phyloP scores from a whole-genome alignment of 2,329 filamentous ascomycete genomes.

The Paecilomyces formosus region DNA sequence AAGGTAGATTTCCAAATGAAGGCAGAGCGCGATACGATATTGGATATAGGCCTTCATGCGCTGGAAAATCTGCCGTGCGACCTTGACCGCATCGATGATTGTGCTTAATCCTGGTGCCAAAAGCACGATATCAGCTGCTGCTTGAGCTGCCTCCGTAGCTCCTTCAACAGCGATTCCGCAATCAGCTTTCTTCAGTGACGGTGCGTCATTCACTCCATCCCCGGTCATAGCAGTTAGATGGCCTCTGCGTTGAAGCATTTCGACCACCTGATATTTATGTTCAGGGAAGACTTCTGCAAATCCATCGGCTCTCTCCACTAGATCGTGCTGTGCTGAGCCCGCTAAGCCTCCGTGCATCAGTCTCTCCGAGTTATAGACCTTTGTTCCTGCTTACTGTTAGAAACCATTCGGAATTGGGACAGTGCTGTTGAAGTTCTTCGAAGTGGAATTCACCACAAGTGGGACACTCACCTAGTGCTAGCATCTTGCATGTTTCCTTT shows the following conservation, averaged over 20 bases:
- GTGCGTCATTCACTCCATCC: slow-evolving; percentile 64
- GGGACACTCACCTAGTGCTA: slow-evolving; percentile 49
- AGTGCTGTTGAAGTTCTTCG: too few species aligned
- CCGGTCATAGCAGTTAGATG: slow-evolving; percentile 64
- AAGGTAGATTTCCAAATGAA: slow-evolving; percentile 65
- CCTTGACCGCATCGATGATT: slow-evolving; percentile 62
- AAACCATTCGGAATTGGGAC: not conserved
- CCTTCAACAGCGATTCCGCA: slow-evolving; percentile 63
- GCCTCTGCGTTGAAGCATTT: slow-evolving; percentile 62
- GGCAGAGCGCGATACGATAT: slow-evolving; percentile 63
- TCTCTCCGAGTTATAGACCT: slow-evolving; percentile 68
- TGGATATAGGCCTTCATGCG: slow-evolving; percentile 67
- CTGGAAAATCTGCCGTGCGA: slow-evolving; percentile 62
- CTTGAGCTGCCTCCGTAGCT: slow-evolving; percentile 60
- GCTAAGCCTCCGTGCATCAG: slow-evolving; percentile 64
- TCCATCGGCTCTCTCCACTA: slow-evolving; percentile 62
- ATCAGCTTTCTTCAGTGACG: slow-evolving; percentile 62
- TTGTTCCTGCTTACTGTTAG: slow-evolving; percentile 36
- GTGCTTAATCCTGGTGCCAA: slow-evolving; percentile 61
- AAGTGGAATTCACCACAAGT: not conserved
- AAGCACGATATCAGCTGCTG: slow-evolving; percentile 63
- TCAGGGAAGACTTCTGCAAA: slow-evolving; percentile 64
- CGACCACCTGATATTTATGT: slow-evolving; percentile 64
- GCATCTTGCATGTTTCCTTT: slow-evolving; percentile 70
- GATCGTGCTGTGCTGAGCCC: slow-evolving; percentile 62